phyloP scores from a whole-genome alignment of 2,329 filamentous ascomycete species.

The Pseudocercospora fuligena region DNA sequence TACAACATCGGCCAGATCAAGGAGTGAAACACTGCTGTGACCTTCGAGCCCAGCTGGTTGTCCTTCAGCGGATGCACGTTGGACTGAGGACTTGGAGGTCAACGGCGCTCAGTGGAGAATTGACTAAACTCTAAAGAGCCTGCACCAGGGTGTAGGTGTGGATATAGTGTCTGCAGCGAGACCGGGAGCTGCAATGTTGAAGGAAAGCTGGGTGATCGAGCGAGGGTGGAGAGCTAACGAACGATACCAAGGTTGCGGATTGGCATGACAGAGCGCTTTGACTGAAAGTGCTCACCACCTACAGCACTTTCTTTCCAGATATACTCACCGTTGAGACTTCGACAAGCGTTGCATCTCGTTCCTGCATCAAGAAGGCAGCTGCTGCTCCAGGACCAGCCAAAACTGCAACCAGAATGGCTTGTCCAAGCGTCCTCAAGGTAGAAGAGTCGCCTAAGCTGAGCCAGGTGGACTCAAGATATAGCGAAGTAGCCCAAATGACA shows the following conservation, averaged over 20 bases:
- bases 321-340: neutral
- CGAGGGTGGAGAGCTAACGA: too few relatives aligned
- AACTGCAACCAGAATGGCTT: constrained; percentile 20
- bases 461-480: constrained; percentile 24
- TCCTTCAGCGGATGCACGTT: too few relatives aligned
- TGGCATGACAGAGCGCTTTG: neutral
- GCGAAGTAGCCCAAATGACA: constrained; percentile 26
- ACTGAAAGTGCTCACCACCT: neutral
- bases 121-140: neutral
- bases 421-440: constrained; percentile 13
- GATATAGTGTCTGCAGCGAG: neutral
- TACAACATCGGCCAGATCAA: too few relatives aligned
- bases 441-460: constrained; percentile 4
- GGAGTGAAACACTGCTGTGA: too few relatives aligned
- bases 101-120: neutral
- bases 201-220: neutral
- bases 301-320: neutral
- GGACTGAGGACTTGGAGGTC: neutral
- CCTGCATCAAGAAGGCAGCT: constrained; percentile 31
- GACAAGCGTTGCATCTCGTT: constrained; percentile 26
- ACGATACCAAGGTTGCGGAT: neutral
- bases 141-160: neutral
- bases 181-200: neutral
- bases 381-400: constrained; percentile 31
- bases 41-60: too few relatives aligned